phyloP scores from a whole-genome alignment of 345 rosid genomes.

The Melastoma malabathricum region DNA sequence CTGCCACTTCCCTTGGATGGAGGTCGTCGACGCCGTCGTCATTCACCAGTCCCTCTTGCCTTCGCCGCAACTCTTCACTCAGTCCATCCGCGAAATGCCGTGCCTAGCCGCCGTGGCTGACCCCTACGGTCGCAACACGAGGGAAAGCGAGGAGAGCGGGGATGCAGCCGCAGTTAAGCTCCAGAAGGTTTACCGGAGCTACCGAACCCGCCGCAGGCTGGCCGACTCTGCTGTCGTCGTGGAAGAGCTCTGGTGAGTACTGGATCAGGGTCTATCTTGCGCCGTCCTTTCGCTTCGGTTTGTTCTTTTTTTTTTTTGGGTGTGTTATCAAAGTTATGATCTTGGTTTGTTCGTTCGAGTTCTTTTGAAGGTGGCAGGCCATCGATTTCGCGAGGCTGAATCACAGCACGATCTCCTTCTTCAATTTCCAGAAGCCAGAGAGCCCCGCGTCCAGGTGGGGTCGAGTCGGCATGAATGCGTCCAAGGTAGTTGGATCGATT shows the following conservation, averaged over 20 bases:
- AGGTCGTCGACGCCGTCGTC: no score
- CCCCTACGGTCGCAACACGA: neutral
- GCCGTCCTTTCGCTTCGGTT: neutral
- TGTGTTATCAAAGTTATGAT: no score
- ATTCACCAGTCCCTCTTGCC: neutral
- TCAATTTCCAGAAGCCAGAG: constrained; percentile 57
- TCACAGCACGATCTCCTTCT: constrained; percentile 72
- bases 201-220: constrained; percentile 79
- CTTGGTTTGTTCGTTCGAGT: no score
- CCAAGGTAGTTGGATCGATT: constrained; percentile 38
- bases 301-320: neutral
- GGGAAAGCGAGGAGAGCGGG: constrained; percentile 4
- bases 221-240: constrained; percentile 88
- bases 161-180: constrained; percentile 48
- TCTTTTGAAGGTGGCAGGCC: constrained; percentile 62
- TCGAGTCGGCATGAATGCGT: constrained; percentile 61
- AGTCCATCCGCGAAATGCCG: constrained; percentile 3
- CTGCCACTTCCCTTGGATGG: no score
- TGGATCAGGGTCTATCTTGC: neutral
- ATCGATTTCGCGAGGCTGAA: constrained; percentile 63
- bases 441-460: constrained; percentile 64
- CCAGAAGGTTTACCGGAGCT: constrained; percentile 79
- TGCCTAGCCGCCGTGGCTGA: neutral
- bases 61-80: neutral
- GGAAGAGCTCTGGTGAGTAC: constrained; percentile 66